Base-by-base conservation (phyloP, 163 green algal species). In the Trebouxia gelatinosa region DNA sequence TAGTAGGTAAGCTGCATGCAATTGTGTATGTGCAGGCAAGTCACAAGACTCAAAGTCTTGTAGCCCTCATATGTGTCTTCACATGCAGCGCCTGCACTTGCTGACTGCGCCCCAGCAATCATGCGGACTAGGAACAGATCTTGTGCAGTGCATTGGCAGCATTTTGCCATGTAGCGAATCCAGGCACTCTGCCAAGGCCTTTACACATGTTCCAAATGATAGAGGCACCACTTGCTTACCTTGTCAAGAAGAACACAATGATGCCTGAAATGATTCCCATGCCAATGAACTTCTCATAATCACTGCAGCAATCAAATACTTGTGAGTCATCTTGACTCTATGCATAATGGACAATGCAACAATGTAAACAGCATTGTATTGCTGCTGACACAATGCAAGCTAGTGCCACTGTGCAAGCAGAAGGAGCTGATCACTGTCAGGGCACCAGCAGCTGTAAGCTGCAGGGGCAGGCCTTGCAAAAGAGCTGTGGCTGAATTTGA, bases 211-310 rank as follows among this genome's bases (percentile, higher is more conserved):
- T 62, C 1, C 3, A 29, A 28, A n/a, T 62, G 17, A 34, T 26
- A 32, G 3, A 62, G 29, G 51, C 21, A 62, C 6, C 51, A 62
- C 61, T 31, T 4, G 16, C 43, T 6, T 66, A 93, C 90, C 84
- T 94, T 5, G 92, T 97, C 23, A 97, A 75, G 80, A 98, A 93
- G 85, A 98, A 98, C 7, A 97, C 87, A 17, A 91, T 83, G 35
- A 98, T 78, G 39, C 96, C 89, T 4, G 91, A 95, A 1, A 89
- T 68, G 21, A 78, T 89, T 17, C 84, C 84, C 79, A 97, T 92
- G 2, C 80, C 87, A 51, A 95, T 75, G 38, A 97, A 86, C 82
- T 95, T 97, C 79, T 97, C 93, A 9, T 91, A 85, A 2, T 97
- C 90, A 74, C 89, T 95, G 88, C 87, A 86, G 13, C n/a, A n/a